Evolutionary conservation across 2,329 filamentous ascomycete species (phyloP), one percentile per base, ranked within the genome.

Genomic region (Aureobasidium musti): DNA sequence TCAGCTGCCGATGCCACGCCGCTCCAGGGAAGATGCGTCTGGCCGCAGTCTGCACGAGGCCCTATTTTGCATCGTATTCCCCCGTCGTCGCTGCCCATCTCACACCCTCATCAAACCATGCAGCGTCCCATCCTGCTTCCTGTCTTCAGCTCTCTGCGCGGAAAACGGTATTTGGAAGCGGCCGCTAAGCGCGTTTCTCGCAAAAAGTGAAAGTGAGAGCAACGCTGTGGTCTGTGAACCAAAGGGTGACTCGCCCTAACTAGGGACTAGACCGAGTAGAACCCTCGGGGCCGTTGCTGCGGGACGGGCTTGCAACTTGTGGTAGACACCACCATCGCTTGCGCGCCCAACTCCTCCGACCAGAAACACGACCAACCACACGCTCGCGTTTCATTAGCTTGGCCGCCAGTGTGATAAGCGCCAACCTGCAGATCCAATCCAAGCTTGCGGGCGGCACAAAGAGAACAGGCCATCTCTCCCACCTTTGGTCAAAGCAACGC

Each of bases 91-190:
- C 49, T 54, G 49, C 49, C 49, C 61, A 54, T 53, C 61, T 45
- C 47, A 54, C 61, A 64, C 39, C 61, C 49, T 54, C 37, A 53
- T 54, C 49, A 54, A 54, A 54, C 61, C 61, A 64, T 64, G 61
- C 35, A 49, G 47, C 37, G 30, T 17, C 35, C 28, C 37, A 43
- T 23, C 19, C 28, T 64, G 37, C 33, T 52, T 43, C 23, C n/a
- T 33, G 14, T 45, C 19, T 30, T 64, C 61, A 64, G 61, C 61
- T 64, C n/a, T 17, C 61, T 53, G 61, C 37, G 61, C 47, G 64
- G 33, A 26, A 60, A 66, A 66, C 64, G 54, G 30, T 66, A 66
- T 66, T 66, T 66, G 64, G 64, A 66, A 66, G 64, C 64, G 64
- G 53, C 43, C 64, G 54, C 64, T 66, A 66, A 60, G 53, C 64